Evolutionary conservation across 78 protist genomes (phyloP).

Genomic region (Dictyostelium purpureum): DNA sequence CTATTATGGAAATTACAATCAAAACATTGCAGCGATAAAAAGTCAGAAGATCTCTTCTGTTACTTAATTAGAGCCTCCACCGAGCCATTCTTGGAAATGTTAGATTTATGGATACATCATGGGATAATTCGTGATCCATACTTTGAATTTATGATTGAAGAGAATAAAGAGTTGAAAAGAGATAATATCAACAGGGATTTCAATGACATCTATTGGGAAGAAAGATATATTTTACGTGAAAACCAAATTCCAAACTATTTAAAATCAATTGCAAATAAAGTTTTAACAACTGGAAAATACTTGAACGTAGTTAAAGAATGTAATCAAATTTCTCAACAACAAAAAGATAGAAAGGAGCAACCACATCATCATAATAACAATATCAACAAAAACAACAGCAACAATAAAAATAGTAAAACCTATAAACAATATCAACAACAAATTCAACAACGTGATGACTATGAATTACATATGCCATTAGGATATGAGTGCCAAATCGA

Average conservation of each 20-base stretch:
- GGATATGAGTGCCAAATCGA: neutral
- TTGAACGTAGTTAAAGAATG: slow-evolving; percentile 87
- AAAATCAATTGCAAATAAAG: neutral
- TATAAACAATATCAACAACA: slow-evolving; percentile 4
- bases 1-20: slow-evolving; percentile 1
- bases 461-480: neutral
- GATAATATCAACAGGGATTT: slow-evolving; percentile 75
- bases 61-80: slow-evolving; percentile 66
- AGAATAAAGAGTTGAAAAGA: slow-evolving; percentile 44
- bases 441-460: neutral
- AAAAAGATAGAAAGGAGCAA: neutral
- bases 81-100: slow-evolving; percentile 84
- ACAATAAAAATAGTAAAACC: neutral
- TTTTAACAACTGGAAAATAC: slow-evolving; percentile 86
- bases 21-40: slow-evolving; percentile 29
- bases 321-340: neutral
- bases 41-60: slow-evolving; percentile 6
- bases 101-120: slow-evolving; percentile 81
- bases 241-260: slow-evolving; percentile 75
- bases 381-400: neutral
- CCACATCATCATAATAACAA: too few relatives aligned
- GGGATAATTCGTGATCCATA: slow-evolving; percentile 84
- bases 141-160: slow-evolving; percentile 85
- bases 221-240: slow-evolving; percentile 37
- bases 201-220: slow-evolving; percentile 79